Base-by-base conservation (phyloP, 164 flowering plant genomes). In the Macadamia integrifolia region DNA sequence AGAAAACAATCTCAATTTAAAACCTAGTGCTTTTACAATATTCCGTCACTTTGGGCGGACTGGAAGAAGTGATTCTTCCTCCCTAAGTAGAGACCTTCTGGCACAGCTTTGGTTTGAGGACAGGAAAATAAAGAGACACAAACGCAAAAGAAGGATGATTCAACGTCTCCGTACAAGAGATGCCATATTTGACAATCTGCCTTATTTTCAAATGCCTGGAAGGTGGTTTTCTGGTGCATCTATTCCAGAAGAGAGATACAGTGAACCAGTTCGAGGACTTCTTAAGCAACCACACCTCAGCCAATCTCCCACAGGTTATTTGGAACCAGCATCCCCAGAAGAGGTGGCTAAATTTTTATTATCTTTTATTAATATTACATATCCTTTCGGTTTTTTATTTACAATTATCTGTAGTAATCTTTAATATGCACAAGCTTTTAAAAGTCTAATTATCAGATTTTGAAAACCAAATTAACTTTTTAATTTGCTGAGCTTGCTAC, bases 31-130 rank as follows among this genome's bases (percentile, higher is more conserved):
- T 44, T 23, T 18, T 29, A 40, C 61, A 46, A 15, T 63, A 5
- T 74, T 62, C 61, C 80, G 81, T 9, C 71, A 52, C 42, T 79
- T 75, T 72, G 62, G 67, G 31, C 62, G 64, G 17, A 44, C 43
- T 40, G 60, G n/a, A 64, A 42, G 46, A 18, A 66, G 63, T 64
- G 85, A 76, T 65, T 75, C 84, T 58, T 44, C 53, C 14, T 44
- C 53, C 14, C 69, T 89, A 75, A 80, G 72, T 70, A 79, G 98
- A 61, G 87, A 89, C 59, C 85, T 86, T 71, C 74, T 89, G 9
- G 89, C 76, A 6, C 75, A 83, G 73, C 86, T 86, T 8, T 90
- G 96, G 98, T 60, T 79, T 68, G 77, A 62, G 18, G 97, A 93
- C 74, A 71, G 40, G 65, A 84, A 77, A 75, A 66, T 61, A 69